Conservation (phyloP, 2,329 filamentous ascomycete genomes). For the Helminthosporium solani region DNA sequence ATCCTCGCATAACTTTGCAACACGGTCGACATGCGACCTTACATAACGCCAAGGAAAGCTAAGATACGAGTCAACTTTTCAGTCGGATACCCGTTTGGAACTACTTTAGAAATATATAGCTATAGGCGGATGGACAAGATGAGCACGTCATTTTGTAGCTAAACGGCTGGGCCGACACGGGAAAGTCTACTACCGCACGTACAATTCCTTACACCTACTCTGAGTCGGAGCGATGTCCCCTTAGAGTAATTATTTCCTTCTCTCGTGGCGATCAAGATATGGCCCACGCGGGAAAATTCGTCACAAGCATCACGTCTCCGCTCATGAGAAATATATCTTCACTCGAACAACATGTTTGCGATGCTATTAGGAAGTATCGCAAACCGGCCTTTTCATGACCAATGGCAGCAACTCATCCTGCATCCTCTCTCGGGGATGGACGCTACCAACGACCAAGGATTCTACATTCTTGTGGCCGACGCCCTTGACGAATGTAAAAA, state of each 20-base stretch:
- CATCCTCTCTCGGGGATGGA: slow-evolving; percentile 4
- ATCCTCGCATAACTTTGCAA: too few relatives aligned
- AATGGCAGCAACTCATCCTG: slow-evolving; percentile 14
- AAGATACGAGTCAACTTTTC: too few relatives aligned
- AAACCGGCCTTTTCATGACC: slow-evolving; percentile 8
- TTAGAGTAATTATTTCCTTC: not conserved
- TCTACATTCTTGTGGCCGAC: slow-evolving; percentile 18
- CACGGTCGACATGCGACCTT: too few relatives aligned
- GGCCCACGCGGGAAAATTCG: slow-evolving; percentile 3
- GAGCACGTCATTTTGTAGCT: slow-evolving; percentile 27
- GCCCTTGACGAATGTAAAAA: slow-evolving; percentile 36
- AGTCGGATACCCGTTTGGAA: too few relatives aligned
- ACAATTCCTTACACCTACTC: slow-evolving; percentile 16
- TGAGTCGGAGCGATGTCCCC: not conserved
- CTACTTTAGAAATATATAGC: slow-evolving; percentile 16
- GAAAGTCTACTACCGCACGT: slow-evolving; percentile 31
- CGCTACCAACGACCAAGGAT: too few relatives aligned
- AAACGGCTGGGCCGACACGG: slow-evolving; percentile 27
- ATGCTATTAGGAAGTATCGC: slow-evolving; percentile 5
- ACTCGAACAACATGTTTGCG: slow-evolving; percentile 10
- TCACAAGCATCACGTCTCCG: slow-evolving; percentile 19
- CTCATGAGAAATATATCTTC: slow-evolving; percentile 10
- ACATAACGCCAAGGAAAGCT: too few relatives aligned
- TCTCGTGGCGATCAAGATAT: not conserved
- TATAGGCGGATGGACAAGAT: slow-evolving; percentile 17